Conservation (phyloP, 108 stramenopile species). For the Cyclostephanos tholiformis region DNA sequence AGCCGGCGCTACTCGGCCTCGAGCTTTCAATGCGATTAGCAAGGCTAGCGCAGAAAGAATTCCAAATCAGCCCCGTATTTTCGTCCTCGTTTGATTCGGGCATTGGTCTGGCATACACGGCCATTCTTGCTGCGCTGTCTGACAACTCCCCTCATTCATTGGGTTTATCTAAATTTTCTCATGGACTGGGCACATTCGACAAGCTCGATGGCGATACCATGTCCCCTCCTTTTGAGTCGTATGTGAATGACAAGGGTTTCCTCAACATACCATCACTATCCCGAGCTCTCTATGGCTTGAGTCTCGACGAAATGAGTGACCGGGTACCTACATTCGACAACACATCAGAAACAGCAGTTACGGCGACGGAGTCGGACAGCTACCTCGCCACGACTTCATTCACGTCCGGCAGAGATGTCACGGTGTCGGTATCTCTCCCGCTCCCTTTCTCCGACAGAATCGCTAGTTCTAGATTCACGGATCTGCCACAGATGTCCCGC, state of each 20-base stretch:
- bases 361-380: conserved; percentile 26
- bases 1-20: conserved; percentile 83
- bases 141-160: conserved; percentile 46
- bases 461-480: conserved; percentile 81
- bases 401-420: conserved; percentile 71
- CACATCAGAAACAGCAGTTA: conserved; percentile 19
- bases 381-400: conserved; percentile 51
- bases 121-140: conserved; percentile 69
- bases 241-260: conserved; percentile 69
- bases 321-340: conserved; percentile 30
- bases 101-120: conserved; percentile 68
- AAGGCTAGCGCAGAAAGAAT: conserved; percentile 62
- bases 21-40: conserved; percentile 74
- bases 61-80: conserved; percentile 71
- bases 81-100: conserved; percentile 85
- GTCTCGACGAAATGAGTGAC: conserved; percentile 72
- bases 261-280: conserved; percentile 78
- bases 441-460: conserved; percentile 83
- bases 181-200: conserved; percentile 80
- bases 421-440: conserved; percentile 67
- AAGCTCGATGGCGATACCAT: conserved; percentile 73
- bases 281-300: conserved; percentile 72
- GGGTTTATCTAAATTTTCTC: conserved; percentile 47
- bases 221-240: conserved; percentile 79
- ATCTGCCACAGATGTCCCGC: conserved; percentile 82